Evolutionary conservation across 73 alveolate genomes (phyloP).

Genomic region (Paraurostyla sp.): DNA sequence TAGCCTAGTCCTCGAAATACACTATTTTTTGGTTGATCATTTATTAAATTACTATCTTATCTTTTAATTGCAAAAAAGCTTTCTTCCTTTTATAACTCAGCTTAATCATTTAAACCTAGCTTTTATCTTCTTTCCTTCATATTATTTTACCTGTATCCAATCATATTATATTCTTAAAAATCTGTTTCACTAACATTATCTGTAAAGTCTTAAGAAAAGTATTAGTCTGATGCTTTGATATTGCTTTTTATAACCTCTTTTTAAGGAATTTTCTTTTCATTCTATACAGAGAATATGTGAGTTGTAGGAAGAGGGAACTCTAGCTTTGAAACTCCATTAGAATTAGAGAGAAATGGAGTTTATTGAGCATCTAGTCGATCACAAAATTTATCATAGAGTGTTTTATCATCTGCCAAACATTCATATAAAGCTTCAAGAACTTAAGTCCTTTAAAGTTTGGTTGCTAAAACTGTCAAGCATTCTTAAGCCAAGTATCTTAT

Average conservation of each 20-base stretch:
- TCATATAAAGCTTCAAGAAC: constrained; percentile 40
- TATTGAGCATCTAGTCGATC: constrained; percentile 35
- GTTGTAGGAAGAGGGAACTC: constrained; percentile 39
- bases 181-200: constrained; percentile 39
- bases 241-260: neutral
- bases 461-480: constrained; percentile 5
- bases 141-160: neutral
- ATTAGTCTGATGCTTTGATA: constrained; percentile 6
- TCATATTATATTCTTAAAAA: constrained; percentile 6
- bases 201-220: constrained; percentile 28
- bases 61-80: neutral
- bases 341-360: neutral
- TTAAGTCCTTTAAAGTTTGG: constrained; percentile 11
- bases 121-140: neutral
- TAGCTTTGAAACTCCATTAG: neutral
- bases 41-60: neutral
- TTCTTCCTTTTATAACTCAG: neutral
- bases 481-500: constrained; percentile 31
- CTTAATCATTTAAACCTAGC: neutral
- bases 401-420: constrained; percentile 48
- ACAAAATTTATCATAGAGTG: constrained; percentile 45
- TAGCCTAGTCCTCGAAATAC: constrained; percentile 21
- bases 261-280: neutral
- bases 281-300: constrained; percentile 18
- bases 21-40: neutral